A percentile compares a stretch with the other conserved stretches of the same genome.
These are phyloP conservation scores for Microsporum ferrugineum DNA, from an alignment of 2,329 filamentous ascomycete species.

Conservation along the genomic window DNA sequence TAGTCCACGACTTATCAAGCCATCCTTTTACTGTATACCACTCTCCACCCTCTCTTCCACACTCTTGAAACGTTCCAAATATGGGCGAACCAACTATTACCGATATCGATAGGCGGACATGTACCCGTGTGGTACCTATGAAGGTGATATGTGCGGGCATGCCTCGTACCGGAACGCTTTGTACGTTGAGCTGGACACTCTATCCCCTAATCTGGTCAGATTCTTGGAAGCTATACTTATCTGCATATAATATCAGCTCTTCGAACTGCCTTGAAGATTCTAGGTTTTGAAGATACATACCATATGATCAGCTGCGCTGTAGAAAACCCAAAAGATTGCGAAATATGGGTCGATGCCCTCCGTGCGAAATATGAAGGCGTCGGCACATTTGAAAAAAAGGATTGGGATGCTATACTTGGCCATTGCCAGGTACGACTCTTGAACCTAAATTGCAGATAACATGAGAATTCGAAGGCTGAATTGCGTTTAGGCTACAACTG, in stretches of 20 bases:
- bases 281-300: slow-evolving; percentile 58
- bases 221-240: neutral
- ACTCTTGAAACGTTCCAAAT: neutral
- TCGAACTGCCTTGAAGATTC: slow-evolving; percentile 51
- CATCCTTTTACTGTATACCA: neutral
- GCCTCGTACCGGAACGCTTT: slow-evolving; percentile 9
- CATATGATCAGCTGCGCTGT: slow-evolving; percentile 59
- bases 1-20: neutral
- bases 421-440: slow-evolving; percentile 39
- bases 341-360: slow-evolving; percentile 61
- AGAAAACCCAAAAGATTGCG: slow-evolving; percentile 55
- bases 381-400: slow-evolving; percentile 51
- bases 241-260: slow-evolving; percentile 39
- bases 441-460: neutral
- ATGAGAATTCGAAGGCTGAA: neutral
- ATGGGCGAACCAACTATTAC: neutral
- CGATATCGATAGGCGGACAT: slow-evolving; percentile 6
- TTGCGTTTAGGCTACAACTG: slow-evolving; percentile 47
- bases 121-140: slow-evolving; percentile 8
- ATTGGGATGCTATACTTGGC: slow-evolving; percentile 59
- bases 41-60: too few relatives aligned
- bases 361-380: slow-evolving; percentile 50
- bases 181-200: neutral
- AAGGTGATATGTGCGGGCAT: slow-evolving; percentile 8
- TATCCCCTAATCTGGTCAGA: neutral